Evolutionary conservation across 2,329 filamentous ascomycete genomes (phyloP), one percentile per base, ranked within the genome.

Genomic region (Xylaria sp.): DNA sequence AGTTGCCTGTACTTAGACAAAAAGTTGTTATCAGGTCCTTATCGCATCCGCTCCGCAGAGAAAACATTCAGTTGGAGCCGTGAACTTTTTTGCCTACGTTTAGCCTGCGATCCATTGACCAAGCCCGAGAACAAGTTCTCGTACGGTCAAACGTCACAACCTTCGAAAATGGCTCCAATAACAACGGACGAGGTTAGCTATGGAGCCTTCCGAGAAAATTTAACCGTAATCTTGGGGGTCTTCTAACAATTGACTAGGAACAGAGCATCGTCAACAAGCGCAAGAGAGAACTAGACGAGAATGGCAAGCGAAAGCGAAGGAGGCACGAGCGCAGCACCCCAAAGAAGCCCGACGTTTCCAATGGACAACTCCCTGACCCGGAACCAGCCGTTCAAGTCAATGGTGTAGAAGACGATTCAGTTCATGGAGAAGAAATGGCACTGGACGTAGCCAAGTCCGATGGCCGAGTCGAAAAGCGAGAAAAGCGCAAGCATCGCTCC

Each of bases 261-360:
- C 58, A 79, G 76, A 78, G 79, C 68, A 78, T 76, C 67, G 78
- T 76, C 55, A 84, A 82, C 71, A 86, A 86, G 76, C 79, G 84
- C 53, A 86, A 86, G 77, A 76, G 82, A 71, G 83, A 85, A 55
- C 71, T 77, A 45, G 79, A 78, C 65, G 84, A 85, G 61, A 75
- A 78, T 64, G 80, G 80, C 57, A 78, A 77, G 59, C 79, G 79
- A 63, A 78, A 83, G 57, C 83, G 84, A 75, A 78, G 81, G 70
- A 82, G 79, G 68, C 79, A 79, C 71, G 72, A 77, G 19, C 73
- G 72, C 58, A 61, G 72, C 58, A 61, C 19, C 32, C 45, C 64
- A 11, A 62, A 69, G 9, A 75, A 72, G 61, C 45, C 68, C 50
- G 65, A 60, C 17, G 56, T 58, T 59, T 14, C 36, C 17, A 65